Evolutionary conservation across 345 rosid species (phyloP).

Genomic region (Corchorus olitorius): DNA sequence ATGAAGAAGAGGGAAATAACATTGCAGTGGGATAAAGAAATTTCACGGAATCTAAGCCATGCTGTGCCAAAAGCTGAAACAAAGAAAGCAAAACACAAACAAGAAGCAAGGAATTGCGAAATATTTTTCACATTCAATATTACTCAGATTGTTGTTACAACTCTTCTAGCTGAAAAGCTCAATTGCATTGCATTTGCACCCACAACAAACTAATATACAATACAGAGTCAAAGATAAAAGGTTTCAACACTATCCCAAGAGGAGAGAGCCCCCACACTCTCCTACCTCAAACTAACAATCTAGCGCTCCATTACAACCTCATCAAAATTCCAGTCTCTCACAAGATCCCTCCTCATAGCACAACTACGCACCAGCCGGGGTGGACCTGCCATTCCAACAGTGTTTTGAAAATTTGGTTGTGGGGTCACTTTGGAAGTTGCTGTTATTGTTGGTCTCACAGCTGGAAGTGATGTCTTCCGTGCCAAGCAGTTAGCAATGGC

Average conservation of each 20-base stretch:
- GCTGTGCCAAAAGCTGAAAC: background rate
- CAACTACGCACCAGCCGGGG: conserved; percentile 86
- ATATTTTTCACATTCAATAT: conserved; percentile 18
- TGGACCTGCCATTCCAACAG: conserved; percentile 49
- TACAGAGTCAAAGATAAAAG: conserved; percentile 6
- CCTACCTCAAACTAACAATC: conserved; percentile 10
- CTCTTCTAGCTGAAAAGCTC: conserved; percentile 29
- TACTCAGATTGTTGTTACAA: conserved; percentile 26
- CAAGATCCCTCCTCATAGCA: conserved; percentile 90
- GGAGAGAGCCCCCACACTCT: conserved; percentile 8
- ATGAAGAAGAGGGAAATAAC: background rate
- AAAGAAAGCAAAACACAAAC: background rate
- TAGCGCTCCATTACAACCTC: conserved; percentile 57
- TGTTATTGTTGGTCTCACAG: conserved; percentile 51
- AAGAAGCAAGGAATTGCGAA: conserved; percentile 11
- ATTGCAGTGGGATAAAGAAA: background rate
- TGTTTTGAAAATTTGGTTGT: conserved; percentile 53
- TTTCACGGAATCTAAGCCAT: background rate
- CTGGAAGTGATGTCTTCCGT: conserved; percentile 61
- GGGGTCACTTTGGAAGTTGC: conserved; percentile 91
- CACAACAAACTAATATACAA: conserved; percentile 15
- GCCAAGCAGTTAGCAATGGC: conserved; percentile 76
- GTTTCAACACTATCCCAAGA: conserved; percentile 28
- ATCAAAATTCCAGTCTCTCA: conserved; percentile 94
- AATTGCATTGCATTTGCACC: conserved; percentile 35